Evolutionary conservation across 306 rosid species (phyloP).

Genomic region (Cajanus cajan): DNA sequence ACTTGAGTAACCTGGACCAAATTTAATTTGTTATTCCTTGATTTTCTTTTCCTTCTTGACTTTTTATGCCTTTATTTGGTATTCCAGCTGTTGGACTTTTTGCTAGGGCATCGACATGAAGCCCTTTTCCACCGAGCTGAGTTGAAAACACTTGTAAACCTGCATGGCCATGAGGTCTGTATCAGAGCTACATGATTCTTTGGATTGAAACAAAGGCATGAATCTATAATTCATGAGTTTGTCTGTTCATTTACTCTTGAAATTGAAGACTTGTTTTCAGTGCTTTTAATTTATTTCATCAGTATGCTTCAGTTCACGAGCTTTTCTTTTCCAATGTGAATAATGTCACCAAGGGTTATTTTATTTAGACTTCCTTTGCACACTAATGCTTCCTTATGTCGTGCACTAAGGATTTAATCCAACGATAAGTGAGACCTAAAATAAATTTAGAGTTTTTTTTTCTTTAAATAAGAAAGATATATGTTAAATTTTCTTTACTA

Average conservation of each 20-base stretch:
- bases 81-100: slow-evolving; percentile 69
- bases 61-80: background rate
- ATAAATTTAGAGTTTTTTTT: too few relatives aligned
- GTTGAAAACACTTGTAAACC: slow-evolving; percentile 82
- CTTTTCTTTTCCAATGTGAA: background rate
- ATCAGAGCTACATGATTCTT: background rate
- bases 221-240: background rate
- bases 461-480: too few relatives aligned
- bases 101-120: slow-evolving; percentile 67
- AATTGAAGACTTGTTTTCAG: background rate
- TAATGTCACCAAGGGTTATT: too few relatives aligned
- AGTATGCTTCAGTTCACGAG: background rate
- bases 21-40: background rate
- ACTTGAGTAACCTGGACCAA: background rate
- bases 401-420: slow-evolving; percentile 36
- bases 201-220: background rate
- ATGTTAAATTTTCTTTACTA: too few relatives aligned
- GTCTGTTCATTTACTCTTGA: slow-evolving; percentile 1
- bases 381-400: slow-evolving; percentile 38
- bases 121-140: slow-evolving; percentile 96
- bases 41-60: background rate
- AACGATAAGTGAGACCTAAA: too few relatives aligned
- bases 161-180: slow-evolving; percentile 96
- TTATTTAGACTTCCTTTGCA: slow-evolving; percentile 31
- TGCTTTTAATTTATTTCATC: slow-evolving; percentile 2